Evolutionary conservation across 208 protist genomes (phyloP).

Genomic region (Phytomonas sp.): DNA sequence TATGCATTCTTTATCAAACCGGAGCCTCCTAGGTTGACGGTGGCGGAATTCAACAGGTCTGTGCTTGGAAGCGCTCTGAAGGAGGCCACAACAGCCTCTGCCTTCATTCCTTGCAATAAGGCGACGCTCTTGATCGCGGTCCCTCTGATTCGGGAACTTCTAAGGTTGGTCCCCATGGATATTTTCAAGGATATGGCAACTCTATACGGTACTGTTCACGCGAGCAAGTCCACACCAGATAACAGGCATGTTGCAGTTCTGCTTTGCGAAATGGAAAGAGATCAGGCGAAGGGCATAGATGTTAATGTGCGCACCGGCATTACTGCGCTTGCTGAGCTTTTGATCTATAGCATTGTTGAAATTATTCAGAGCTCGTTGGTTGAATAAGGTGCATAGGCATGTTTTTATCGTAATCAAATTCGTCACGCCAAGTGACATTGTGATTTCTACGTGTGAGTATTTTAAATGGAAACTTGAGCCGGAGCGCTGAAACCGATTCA

Average conservation of each 20-base stretch:
- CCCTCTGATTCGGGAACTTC: constrained; percentile 19
- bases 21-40: constrained; percentile 10
- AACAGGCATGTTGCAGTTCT: constrained; percentile 54
- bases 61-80: constrained; percentile 26
- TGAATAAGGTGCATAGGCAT: no score
- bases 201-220: constrained; percentile 50
- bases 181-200: constrained; percentile 59
- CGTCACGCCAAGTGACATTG: no score
- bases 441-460: no score
- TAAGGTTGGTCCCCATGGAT: constrained; percentile 47
- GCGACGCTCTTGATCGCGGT: constrained; percentile 23
- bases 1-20: constrained; percentile 62
- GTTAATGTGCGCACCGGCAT: constrained; percentile 44
- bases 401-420: no score
- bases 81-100: constrained; percentile 22
- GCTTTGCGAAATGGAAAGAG: constrained; percentile 41
- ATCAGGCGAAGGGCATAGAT: constrained; percentile 24
- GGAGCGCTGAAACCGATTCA: no score
- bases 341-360: constrained; percentile 17
- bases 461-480: no score
- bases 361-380: no score
- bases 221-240: constrained; percentile 32
- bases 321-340: constrained; percentile 30
- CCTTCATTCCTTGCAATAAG: constrained; percentile 45
- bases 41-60: constrained; percentile 25